These are phyloP conservation scores for Mycena amicta DNA, from an alignment of 768 basidiomycete species.

Conservation along the genomic window DNA sequence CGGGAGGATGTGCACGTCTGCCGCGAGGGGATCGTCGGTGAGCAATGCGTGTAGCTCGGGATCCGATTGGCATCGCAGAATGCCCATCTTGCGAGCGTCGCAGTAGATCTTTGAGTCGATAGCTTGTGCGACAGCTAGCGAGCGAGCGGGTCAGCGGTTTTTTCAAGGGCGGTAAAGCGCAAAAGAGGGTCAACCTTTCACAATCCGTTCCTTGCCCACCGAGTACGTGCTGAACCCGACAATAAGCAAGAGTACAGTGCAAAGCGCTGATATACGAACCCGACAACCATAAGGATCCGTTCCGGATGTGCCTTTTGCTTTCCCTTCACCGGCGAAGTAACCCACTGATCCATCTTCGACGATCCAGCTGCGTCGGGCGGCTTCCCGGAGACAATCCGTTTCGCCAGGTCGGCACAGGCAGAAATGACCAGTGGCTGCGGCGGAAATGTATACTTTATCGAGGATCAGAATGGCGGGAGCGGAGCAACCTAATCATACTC, in stretches of 20 bases:
- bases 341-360: slow-evolving; percentile 55
- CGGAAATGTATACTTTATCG: slow-evolving; percentile 82
- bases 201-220: slow-evolving; percentile 96
- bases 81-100: slow-evolving; percentile 79
- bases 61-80: slow-evolving; percentile 85
- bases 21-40: slow-evolving; percentile 73
- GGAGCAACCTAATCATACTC: slow-evolving; percentile 7
- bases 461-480: neutral
- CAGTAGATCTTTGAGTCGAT: slow-evolving; percentile 86
- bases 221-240: slow-evolving; percentile 80
- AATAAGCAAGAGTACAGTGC: neutral
- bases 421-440: slow-evolving; percentile 93
- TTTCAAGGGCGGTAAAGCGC: neutral
- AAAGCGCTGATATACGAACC: slow-evolving; percentile 45
- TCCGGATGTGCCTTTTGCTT: slow-evolving; percentile 41
- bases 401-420: slow-evolving; percentile 86
- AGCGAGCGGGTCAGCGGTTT: slow-evolving; percentile 32
- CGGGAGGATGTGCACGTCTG: slow-evolving; percentile 85
- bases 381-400: slow-evolving; percentile 51
- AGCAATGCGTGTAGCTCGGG: slow-evolving; percentile 78
- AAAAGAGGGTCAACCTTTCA: slow-evolving; percentile 60
- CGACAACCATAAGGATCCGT: slow-evolving; percentile 65
- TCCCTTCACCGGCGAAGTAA: slow-evolving; percentile 35
- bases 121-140: slow-evolving; percentile 86
- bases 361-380: slow-evolving; percentile 29